Evolutionary conservation across 78 protist genomes (phyloP).

Genomic region (Bigelowiella natans): DNA sequence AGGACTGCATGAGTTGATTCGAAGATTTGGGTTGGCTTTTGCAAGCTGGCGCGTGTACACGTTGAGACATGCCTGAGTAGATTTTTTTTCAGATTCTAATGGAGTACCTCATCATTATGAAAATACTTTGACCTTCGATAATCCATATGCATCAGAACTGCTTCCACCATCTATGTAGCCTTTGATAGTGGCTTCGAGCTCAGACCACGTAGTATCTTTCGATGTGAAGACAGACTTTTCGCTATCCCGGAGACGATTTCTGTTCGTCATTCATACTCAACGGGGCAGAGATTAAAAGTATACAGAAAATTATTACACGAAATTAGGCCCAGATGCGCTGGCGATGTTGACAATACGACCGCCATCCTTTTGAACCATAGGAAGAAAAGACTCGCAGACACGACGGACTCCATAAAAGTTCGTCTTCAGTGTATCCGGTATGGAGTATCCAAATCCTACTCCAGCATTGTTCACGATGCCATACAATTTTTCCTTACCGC

Average conservation of each 20-base stretch:
- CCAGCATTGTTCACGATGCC: slow-evolving; percentile 32
- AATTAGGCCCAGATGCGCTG: slow-evolving; percentile 6
- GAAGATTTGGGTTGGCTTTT: not conserved
- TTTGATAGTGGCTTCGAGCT: not conserved
- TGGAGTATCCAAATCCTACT: not conserved
- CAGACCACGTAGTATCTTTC: not conserved
- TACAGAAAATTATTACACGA: no score
- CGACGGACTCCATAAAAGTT: not conserved
- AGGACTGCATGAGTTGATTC: slow-evolving; percentile 6
- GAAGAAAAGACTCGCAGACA: not conserved
- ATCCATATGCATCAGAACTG: not conserved
- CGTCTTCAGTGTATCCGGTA: not conserved
- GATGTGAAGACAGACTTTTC: not conserved
- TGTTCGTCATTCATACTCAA: no score
- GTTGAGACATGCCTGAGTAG: no score
- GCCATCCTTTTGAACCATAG: not conserved
- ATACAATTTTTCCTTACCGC: no score
- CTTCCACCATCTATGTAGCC: not conserved
- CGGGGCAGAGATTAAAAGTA: no score
- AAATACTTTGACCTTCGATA: not conserved
- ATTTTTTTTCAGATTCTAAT: no score
- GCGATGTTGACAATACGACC: slow-evolving; percentile 9
- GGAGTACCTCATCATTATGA: no score
- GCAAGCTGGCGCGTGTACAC: not conserved
- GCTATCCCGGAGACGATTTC: not conserved